phyloP scores from a whole-genome alignment of 352 stramenopile genomes.

The Pythium periplocum region DNA sequence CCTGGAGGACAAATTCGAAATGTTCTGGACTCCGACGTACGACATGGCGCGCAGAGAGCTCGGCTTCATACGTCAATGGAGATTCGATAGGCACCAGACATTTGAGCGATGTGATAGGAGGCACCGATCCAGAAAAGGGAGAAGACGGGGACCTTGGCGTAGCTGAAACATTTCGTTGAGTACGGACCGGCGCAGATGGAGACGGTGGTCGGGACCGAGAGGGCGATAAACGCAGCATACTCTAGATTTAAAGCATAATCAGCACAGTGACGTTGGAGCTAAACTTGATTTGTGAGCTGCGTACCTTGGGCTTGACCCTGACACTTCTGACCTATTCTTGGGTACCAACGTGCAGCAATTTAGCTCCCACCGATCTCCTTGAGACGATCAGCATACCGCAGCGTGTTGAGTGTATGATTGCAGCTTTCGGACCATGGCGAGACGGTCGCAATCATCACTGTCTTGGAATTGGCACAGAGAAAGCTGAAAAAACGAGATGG shows the following conservation, averaged over 20 bases:
- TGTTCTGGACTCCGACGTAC: conserved; percentile 12
- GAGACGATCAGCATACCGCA: conserved; percentile 94
- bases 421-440: conserved; percentile 90
- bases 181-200: too few species aligned
- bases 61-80: conserved; percentile 15
- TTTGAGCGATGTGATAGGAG: background rate
- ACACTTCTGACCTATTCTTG: too few species aligned
- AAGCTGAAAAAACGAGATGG: conserved; percentile 43
- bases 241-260: too few species aligned
- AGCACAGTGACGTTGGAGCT: too few species aligned
- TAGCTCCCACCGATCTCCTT: conserved; percentile 76
- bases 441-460: conserved; percentile 94
- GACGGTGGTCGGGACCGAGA: too few species aligned
- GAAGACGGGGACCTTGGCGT: too few species aligned
- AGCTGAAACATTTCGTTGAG: too few species aligned
- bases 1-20: conserved; percentile 22
- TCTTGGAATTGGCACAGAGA: conserved; percentile 88
- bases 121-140: background rate
- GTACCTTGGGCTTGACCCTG: too few species aligned
- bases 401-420: conserved; percentile 96
- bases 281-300: too few species aligned
- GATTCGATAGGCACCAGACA: conserved; percentile 16
- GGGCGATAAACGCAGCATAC: too few species aligned
- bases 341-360: too few species aligned
- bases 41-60: conserved; percentile 23